Evolutionary conservation across 2,329 filamentous ascomycete species (phyloP).

Genomic region (Cadophora malorum): DNA sequence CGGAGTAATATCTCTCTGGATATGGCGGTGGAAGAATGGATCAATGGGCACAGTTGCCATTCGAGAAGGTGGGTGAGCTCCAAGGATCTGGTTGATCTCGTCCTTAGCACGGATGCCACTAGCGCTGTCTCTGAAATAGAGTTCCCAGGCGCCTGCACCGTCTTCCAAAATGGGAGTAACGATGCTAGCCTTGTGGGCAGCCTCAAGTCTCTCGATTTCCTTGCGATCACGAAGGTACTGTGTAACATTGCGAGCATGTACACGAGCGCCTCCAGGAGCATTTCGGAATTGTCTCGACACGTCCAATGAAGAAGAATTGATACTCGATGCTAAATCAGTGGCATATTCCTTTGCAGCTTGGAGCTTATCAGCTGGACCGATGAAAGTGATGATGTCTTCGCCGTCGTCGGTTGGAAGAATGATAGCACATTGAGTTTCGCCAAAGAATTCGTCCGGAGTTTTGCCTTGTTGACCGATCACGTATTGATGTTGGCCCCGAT

Average conservation of each 20-base stretch:
- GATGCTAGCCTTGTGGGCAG: slow-evolving; percentile 82
- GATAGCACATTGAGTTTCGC: slow-evolving; percentile 88
- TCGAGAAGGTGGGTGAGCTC: slow-evolving; percentile 74
- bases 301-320: slow-evolving; percentile 85
- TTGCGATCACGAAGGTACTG: slow-evolving; percentile 84
- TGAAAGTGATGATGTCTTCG: slow-evolving; percentile 80
- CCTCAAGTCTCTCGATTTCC: slow-evolving; percentile 84
- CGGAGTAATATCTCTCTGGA: slow-evolving; percentile 68
- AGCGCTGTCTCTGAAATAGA: slow-evolving; percentile 87
- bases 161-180: slow-evolving; percentile 76
- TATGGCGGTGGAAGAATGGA: slow-evolving; percentile 78
- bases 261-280: slow-evolving; percentile 74
- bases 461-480: slow-evolving; percentile 86
- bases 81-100: slow-evolving; percentile 76
- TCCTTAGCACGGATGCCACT: slow-evolving; percentile 78
- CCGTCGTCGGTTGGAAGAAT: slow-evolving; percentile 79
- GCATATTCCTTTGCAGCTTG: slow-evolving; percentile 79
- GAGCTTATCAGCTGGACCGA: slow-evolving; percentile 79
- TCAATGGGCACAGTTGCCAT: slow-evolving; percentile 73
- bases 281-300: slow-evolving; percentile 79
- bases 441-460: slow-evolving; percentile 83
- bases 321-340: slow-evolving; percentile 85
- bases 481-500: slow-evolving; percentile 90
- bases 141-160: slow-evolving; percentile 80
- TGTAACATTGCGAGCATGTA: slow-evolving; percentile 85